These are phyloP conservation scores for Calocybe gangraenosa DNA, from an alignment of 768 basidiomycete genomes.

Conservation along the genomic window DNA sequence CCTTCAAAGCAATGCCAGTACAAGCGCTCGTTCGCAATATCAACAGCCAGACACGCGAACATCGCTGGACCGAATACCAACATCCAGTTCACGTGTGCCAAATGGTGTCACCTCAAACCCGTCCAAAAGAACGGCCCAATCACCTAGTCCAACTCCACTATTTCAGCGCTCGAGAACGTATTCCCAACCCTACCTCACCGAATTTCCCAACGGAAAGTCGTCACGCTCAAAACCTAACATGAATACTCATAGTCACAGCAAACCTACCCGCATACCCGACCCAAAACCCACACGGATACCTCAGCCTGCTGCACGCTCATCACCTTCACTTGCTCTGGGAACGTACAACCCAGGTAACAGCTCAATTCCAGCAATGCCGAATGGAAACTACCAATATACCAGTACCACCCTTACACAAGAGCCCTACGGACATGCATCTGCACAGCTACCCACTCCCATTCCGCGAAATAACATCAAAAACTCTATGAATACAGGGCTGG, in stretches of 20 bases:
- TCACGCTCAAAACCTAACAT: conserved; percentile 26
- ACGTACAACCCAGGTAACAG: conserved; percentile 17
- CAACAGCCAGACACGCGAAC: conserved; percentile 12
- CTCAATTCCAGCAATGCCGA: conserved; percentile 15
- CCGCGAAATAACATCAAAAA: not conserved
- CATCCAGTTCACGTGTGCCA: conserved; percentile 20
- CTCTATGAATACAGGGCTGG: conserved; percentile 24
- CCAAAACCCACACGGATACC: conserved; percentile 50
- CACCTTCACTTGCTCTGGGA: conserved; percentile 25
- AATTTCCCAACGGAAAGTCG: conserved; percentile 26
- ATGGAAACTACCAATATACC: conserved; percentile 18
- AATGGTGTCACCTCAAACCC: conserved; percentile 25
- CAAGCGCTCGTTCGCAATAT: conserved; percentile 10
- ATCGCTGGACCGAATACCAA: conserved; percentile 16
- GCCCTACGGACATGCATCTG: not conserved
- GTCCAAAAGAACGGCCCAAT: conserved; percentile 23
- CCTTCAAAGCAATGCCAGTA: conserved; percentile 19
- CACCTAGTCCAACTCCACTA: conserved; percentile 13
- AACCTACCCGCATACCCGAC: conserved; percentile 44
- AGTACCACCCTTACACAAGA: conserved; percentile 11
- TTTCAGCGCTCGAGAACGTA: conserved; percentile 58
- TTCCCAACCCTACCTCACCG: conserved; percentile 54
- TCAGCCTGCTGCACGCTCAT: conserved; percentile 26
- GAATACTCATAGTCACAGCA: conserved; percentile 27
- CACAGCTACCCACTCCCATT: conserved; percentile 4